These are phyloP conservation scores for Bacterosira constricta DNA, from an alignment of 108 stramenopile genomes.

Conservation along the genomic window DNA sequence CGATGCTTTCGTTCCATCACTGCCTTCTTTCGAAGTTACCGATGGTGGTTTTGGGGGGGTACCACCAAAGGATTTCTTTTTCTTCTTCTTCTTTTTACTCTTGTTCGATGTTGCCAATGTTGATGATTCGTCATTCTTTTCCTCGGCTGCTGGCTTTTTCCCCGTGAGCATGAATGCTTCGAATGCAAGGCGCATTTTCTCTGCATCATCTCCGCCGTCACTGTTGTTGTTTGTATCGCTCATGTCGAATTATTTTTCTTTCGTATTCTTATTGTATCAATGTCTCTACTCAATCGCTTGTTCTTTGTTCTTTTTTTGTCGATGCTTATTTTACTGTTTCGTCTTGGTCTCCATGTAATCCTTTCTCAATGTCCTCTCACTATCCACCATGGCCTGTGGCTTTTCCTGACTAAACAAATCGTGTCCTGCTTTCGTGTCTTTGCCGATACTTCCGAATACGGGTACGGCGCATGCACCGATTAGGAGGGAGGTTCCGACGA, in stretches of 20 bases:
- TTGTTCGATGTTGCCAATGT: slow-evolving; percentile 10
- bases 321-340: slow-evolving; percentile 2
- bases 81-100: slow-evolving; percentile 52
- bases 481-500: slow-evolving; percentile 61
- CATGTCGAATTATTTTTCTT: slow-evolving; percentile 11
- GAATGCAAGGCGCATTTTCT: slow-evolving; percentile 44
- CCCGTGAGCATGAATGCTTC: slow-evolving; percentile 54
- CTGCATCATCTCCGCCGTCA: slow-evolving; percentile 21
- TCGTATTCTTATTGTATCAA: no score
- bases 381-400: slow-evolving; percentile 69
- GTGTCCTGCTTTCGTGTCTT: slow-evolving; percentile 72
- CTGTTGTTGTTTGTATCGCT: not conserved
- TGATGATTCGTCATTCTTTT: slow-evolving; percentile 4
- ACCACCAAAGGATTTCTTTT: slow-evolving; percentile 17
- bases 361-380: slow-evolving; percentile 54
- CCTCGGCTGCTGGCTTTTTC: not conserved
- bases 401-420: slow-evolving; percentile 81
- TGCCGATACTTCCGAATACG: slow-evolving; percentile 65
- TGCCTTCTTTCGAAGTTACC: not conserved
- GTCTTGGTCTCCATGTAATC: slow-evolving; percentile 40
- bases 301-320: not conserved
- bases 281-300: not conserved
- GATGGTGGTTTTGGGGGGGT: not conserved
- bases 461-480: slow-evolving; percentile 69
- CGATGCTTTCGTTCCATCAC: not conserved